Evolutionary conservation across 108 stramenopile genomes (phyloP).

Genomic region (Skeletonema grethae): DNA sequence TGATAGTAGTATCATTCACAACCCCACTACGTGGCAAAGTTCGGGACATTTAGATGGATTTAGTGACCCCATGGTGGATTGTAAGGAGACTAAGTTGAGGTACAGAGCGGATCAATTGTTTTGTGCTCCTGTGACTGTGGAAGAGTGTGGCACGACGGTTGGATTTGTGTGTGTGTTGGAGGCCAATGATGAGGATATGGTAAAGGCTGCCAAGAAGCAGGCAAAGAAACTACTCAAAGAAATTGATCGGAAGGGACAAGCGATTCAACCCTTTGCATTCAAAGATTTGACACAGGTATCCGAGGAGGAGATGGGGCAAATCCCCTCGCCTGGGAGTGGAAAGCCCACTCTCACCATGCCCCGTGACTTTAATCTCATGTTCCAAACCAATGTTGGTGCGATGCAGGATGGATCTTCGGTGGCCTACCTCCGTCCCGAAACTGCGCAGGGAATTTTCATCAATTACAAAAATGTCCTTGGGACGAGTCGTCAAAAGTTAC

Average conservation of each 20-base stretch:
- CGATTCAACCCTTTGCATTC: constrained; percentile 67
- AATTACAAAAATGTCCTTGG: constrained; percentile 93
- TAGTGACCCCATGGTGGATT: constrained; percentile 98
- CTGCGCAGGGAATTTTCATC: constrained; percentile 98
- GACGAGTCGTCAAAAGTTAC: constrained; percentile 83
- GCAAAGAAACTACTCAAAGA: constrained; percentile 74
- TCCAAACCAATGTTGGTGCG: constrained; percentile 95
- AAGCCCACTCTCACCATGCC: constrained; percentile 92
- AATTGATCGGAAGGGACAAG: constrained; percentile 43
- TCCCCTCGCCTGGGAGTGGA: constrained; percentile 90
- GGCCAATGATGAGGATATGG: constrained; percentile 83
- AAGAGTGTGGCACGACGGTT: constrained; percentile 54
- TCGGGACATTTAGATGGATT: constrained; percentile 97
- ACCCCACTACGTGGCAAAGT: constrained; percentile 94
- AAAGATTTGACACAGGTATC: constrained; percentile 80
- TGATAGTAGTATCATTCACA: constrained; percentile 93
- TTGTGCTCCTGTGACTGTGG: constrained; percentile 65
- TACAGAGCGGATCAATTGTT: constrained; percentile 96
- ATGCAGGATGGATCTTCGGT: constrained; percentile 71
- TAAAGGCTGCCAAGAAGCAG: constrained; percentile 74
- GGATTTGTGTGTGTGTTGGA: constrained; percentile 91
- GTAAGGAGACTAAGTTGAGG: constrained; percentile 91
- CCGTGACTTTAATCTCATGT: constrained; percentile 97
- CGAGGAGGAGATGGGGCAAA: constrained; percentile 74
- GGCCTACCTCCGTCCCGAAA: constrained; percentile 97